Percentiles rank a stretch among this genome's conserved stretches.
These are phyloP conservation scores for Aspergillus neoniger DNA, from an alignment of 2,329 filamentous ascomycete genomes.

Conservation along the genomic window DNA sequence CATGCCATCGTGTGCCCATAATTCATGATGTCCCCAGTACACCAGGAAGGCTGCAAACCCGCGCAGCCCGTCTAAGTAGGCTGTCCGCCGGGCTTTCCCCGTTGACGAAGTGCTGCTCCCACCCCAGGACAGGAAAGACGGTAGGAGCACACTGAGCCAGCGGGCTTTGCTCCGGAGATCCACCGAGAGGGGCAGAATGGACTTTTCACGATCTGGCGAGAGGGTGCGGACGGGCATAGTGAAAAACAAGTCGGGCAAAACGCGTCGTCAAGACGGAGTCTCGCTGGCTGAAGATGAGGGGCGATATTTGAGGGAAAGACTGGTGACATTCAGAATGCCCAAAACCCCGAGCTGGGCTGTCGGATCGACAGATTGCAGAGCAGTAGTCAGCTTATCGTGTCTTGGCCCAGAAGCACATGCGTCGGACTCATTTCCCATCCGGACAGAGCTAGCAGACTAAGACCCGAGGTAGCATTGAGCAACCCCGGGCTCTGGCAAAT, in stretches of 20 bases:
- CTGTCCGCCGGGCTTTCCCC: conserved; percentile 46
- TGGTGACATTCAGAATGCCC: not conserved
- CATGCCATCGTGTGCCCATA: conserved; percentile 56
- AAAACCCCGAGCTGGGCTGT: not conserved
- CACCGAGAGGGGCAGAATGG: not conserved
- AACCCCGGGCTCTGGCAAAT: not conserved
- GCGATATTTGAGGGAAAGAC: conserved; percentile 5
- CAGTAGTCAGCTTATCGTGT: not conserved
- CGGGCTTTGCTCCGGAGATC: not conserved
- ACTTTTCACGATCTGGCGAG: not conserved
- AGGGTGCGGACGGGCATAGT: not conserved
- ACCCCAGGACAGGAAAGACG: not conserved
- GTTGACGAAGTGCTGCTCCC: not conserved
- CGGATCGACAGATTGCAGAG: not conserved
- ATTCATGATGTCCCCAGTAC: conserved; percentile 62
- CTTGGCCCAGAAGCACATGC: not conserved
- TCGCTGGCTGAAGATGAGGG: not conserved
- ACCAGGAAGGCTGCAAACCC: conserved; percentile 69
- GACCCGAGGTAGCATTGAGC: conserved; percentile 2
- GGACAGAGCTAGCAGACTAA: not conserved
- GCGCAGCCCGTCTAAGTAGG: conserved; percentile 66
- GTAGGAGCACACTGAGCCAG: not conserved
- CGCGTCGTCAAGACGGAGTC: not conserved
- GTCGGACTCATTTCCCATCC: conserved; percentile 4
- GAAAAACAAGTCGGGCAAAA: not conserved